Evolutionary conservation across 2,329 filamentous ascomycete species (phyloP).

Genomic region (Trichoderma hamatum): DNA sequence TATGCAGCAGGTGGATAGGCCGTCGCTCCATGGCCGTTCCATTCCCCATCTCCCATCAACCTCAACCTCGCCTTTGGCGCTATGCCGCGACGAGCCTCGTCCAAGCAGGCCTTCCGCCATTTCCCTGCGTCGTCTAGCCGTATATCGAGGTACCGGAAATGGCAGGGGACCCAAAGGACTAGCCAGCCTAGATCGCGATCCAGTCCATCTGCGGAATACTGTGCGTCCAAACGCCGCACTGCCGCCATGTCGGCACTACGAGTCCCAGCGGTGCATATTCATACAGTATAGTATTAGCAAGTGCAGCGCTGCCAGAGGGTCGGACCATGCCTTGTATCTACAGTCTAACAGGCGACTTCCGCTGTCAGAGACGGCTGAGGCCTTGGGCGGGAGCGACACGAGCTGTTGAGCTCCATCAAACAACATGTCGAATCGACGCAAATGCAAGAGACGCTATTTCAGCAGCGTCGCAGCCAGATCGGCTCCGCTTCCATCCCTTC

Average conservation of each 20-base stretch:
- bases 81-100: background rate
- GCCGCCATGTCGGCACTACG: conserved; percentile 10
- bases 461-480: conserved; percentile 16
- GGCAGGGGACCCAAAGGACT: background rate
- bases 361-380: conserved; percentile 8
- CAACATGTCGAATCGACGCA: background rate
- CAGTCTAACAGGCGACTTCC: conserved; percentile 9
- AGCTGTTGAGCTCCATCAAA: conserved; percentile 7
- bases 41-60: background rate
- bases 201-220: conserved; percentile 13
- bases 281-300: background rate
- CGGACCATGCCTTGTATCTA: background rate
- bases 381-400: background rate
- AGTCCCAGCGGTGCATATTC: background rate
- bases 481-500: conserved; percentile 6
- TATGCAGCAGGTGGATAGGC: background rate
- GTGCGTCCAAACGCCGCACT: background rate
- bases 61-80: background rate
- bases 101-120: background rate
- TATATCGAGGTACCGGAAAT: background rate
- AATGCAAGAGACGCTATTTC: background rate
- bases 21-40: background rate
- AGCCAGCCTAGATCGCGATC: conserved; percentile 15
- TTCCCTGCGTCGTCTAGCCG: background rate
- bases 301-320: background rate